phyloP scores from a whole-genome alignment of 2,329 filamentous ascomycete genomes.

The Aciculosporium take region DNA sequence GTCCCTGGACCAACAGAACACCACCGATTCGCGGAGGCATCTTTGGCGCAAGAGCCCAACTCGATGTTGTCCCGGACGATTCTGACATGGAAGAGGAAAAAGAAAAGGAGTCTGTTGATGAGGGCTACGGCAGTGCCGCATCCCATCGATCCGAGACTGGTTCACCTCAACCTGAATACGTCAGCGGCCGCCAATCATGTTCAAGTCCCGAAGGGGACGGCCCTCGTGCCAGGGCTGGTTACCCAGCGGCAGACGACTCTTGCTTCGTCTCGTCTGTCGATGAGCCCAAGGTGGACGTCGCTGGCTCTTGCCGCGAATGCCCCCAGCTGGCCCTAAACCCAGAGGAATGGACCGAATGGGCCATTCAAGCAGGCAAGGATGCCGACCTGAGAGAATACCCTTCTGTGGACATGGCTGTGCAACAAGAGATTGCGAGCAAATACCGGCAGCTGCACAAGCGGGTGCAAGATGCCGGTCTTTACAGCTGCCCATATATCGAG shows the following conservation, averaged over 20 bases:
- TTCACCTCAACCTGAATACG: conserved; percentile 3
- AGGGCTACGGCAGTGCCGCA: conserved; percentile 7
- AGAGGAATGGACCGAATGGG: conserved; percentile 21
- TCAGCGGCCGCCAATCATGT: background rate
- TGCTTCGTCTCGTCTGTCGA: background rate
- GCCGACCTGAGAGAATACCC: conserved; percentile 30
- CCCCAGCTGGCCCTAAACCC: conserved; percentile 5
- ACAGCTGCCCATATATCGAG: conserved; percentile 41
- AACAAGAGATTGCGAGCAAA: conserved; percentile 38
- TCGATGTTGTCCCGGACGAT: conserved; percentile 6
- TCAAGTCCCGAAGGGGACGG: background rate
- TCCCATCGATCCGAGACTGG: conserved; percentile 4
- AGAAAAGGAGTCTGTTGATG: conserved; percentile 7
- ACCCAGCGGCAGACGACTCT: background rate
- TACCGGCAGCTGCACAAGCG: conserved; percentile 42
- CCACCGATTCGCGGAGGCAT: conserved; percentile 43
- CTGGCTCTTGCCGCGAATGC: background rate
- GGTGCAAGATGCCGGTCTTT: conserved; percentile 40
- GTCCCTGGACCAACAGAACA: conserved; percentile 42
- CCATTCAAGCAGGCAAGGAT: conserved; percentile 19
- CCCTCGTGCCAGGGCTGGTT: conserved; percentile 1
- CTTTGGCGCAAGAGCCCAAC: conserved; percentile 5
- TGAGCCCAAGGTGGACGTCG: background rate
- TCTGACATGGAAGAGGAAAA: conserved; percentile 6
- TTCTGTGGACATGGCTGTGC: conserved; percentile 37